phyloP scores from a whole-genome alignment of 2,329 filamentous ascomycete genomes.

The Penicillium crustosum region DNA sequence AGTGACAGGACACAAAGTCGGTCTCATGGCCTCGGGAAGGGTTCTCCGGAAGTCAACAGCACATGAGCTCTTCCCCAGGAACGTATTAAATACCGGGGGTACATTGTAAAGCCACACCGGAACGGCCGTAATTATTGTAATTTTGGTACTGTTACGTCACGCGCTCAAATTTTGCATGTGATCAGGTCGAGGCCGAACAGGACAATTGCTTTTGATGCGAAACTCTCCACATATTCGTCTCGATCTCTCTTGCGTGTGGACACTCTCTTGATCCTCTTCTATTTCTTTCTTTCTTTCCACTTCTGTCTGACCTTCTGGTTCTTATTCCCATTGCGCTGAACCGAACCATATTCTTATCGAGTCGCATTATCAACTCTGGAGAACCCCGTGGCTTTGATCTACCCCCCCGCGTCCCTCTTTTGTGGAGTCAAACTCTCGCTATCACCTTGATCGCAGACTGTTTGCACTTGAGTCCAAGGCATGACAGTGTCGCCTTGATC shows the following conservation, averaged over 20 bases:
- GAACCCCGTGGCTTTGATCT: slow-evolving; percentile 9
- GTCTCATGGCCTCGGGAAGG: not conserved
- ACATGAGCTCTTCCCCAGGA: slow-evolving; percentile 10
- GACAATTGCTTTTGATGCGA: slow-evolving; percentile 20
- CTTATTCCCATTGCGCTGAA: slow-evolving; percentile 7
- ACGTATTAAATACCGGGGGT: slow-evolving; percentile 11
- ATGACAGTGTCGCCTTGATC: slow-evolving; percentile 28
- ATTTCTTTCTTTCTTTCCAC: slow-evolving; percentile 1
- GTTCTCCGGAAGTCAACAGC: slow-evolving; percentile 6
- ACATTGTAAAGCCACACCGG: not conserved
- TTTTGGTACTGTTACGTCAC: slow-evolving; percentile 39
- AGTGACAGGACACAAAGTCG: not conserved
- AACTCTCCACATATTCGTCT: slow-evolving; percentile 1
- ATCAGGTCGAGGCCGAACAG: slow-evolving; percentile 26
- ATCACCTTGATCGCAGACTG: slow-evolving; percentile 1
- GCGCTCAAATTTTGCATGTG: slow-evolving; percentile 42
- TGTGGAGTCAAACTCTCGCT: slow-evolving; percentile 6
- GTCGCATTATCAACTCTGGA: slow-evolving; percentile 11
- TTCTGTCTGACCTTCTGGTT: not conserved
- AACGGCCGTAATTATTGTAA: slow-evolving; percentile 17
- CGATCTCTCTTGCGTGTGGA: slow-evolving; percentile 17
- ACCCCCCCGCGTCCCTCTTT: slow-evolving; percentile 10
- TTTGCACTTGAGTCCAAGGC: slow-evolving; percentile 22
- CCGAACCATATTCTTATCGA: slow-evolving; percentile 4
- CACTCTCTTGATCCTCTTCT: slow-evolving; percentile 9